These are phyloP conservation scores for Candida manassasensis DNA, from an alignment of 805 yeast genomes.

Conservation along the genomic window DNA sequence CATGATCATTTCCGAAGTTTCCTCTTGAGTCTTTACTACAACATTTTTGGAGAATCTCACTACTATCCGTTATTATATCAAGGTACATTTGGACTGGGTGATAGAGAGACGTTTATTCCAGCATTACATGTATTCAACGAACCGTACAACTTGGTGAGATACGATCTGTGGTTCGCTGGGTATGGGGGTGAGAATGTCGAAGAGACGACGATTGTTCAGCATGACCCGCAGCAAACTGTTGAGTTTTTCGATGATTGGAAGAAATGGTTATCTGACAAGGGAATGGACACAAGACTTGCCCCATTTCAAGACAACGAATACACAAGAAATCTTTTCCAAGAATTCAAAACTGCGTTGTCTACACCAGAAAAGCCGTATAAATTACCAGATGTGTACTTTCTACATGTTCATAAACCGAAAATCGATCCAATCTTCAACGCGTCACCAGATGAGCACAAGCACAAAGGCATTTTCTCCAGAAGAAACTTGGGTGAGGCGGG, in stretches of 20 bases:
- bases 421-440: slow-evolving; percentile 25
- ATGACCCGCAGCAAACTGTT: slow-evolving; percentile 21
- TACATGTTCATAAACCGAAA: slow-evolving; percentile 32
- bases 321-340: slow-evolving; percentile 18
- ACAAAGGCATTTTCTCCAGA: slow-evolving; percentile 9
- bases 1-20: slow-evolving; percentile 26
- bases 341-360: slow-evolving; percentile 13
- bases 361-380: slow-evolving; percentile 6
- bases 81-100: slow-evolving; percentile 32
- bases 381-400: slow-evolving; percentile 22
- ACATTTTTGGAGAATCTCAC: slow-evolving; percentile 23
- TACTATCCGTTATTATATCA: slow-evolving; percentile 31
- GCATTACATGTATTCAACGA: slow-evolving; percentile 34
- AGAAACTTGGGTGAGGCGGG: slow-evolving; percentile 23
- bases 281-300: slow-evolving; percentile 25
- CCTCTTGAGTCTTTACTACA: slow-evolving; percentile 31
- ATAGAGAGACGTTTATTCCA: slow-evolving; percentile 35
- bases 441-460: slow-evolving; percentile 12
- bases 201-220: slow-evolving; percentile 30
- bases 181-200: slow-evolving; percentile 12
- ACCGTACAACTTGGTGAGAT: slow-evolving; percentile 24
- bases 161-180: slow-evolving; percentile 14
- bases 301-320: slow-evolving; percentile 26
- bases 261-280: slow-evolving; percentile 18
- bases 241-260: slow-evolving; percentile 22